Percentiles rank a stretch among this genome's conserved stretches.
phyloP scores from a whole-genome alignment of 2,329 filamentous ascomycete genomes.

The Sarocladium strictum region DNA sequence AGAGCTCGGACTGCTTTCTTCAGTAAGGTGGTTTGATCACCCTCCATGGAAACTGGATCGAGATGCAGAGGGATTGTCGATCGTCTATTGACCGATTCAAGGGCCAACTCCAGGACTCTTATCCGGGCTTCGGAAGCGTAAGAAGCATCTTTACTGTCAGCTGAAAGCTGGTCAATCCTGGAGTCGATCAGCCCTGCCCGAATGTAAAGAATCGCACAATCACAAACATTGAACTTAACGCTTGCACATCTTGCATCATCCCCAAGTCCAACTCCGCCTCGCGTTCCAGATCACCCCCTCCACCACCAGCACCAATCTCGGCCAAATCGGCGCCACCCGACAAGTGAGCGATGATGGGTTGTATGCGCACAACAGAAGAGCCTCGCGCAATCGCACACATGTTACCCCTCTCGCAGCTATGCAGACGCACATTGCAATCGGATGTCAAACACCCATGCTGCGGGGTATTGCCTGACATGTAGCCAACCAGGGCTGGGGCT shows the following conservation, averaged over 20 bases:
- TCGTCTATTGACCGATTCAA: neutral
- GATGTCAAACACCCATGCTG: constrained; percentile 68
- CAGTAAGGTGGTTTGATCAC: neutral
- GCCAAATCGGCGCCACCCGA: constrained; percentile 55
- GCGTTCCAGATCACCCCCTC: constrained; percentile 67
- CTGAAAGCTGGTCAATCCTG: neutral
- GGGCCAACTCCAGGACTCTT: neutral
- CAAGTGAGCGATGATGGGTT: constrained; percentile 66
- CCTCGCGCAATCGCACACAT: constrained; percentile 45
- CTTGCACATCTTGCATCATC: constrained; percentile 2
- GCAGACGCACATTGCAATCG: constrained; percentile 58
- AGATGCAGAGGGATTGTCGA: neutral
- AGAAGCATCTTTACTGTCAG: neutral
- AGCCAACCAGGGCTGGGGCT: constrained; percentile 65
- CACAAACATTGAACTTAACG: neutral
- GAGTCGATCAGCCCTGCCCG: neutral
- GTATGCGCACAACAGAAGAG: constrained; percentile 63
- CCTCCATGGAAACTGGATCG: neutral
- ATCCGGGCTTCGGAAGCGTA: neutral
- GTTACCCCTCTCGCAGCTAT: constrained; percentile 77
- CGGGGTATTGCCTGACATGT: constrained; percentile 64
- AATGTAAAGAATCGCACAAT: neutral
- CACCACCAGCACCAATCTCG: constrained; percentile 75
- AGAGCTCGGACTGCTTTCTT: constrained; percentile 11
- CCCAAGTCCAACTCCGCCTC: constrained; percentile 57